Evolutionary conservation across 148 eudicot species (phyloP).

Genomic region (Silene conica): DNA sequence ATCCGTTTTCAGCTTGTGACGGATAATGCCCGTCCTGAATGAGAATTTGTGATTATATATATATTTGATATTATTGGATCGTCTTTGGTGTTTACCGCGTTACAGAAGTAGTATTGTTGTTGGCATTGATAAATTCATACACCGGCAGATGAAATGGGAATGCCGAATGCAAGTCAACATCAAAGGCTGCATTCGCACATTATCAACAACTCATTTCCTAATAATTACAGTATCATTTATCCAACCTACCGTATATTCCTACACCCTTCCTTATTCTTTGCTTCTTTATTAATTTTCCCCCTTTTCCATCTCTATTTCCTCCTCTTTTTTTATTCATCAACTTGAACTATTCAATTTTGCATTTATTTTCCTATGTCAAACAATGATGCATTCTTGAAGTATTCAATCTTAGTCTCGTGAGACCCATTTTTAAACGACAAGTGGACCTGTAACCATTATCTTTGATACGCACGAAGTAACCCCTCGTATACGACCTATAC

Average conservation of each 20-base stretch:
- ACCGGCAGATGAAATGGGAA: not conserved
- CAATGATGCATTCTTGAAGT: too few species aligned
- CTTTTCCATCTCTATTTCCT: not conserved
- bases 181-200: not conserved
- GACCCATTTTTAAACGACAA: too few species aligned
- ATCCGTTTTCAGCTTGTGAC: too few species aligned
- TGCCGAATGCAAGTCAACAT: not conserved
- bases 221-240: too few species aligned
- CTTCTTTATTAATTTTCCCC: not conserved
- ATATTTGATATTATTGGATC: not conserved
- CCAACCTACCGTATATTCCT: constrained; percentile 9
- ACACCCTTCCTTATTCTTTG: constrained; percentile 1
- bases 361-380: not conserved
- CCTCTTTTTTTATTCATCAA: not conserved
- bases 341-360: not conserved
- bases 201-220: not conserved
- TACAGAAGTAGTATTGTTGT: not conserved
- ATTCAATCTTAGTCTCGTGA: too few species aligned
- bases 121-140: not conserved
- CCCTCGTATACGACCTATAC: too few species aligned
- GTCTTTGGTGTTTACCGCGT: not conserved
- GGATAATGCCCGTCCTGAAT: too few species aligned
- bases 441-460: too few species aligned
- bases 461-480: too few species aligned
- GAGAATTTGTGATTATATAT: too few species aligned